Base-by-base conservation (phyloP, 2,329 filamentous ascomycete genomes). In the Colletotrichum higginsianum region DNA sequence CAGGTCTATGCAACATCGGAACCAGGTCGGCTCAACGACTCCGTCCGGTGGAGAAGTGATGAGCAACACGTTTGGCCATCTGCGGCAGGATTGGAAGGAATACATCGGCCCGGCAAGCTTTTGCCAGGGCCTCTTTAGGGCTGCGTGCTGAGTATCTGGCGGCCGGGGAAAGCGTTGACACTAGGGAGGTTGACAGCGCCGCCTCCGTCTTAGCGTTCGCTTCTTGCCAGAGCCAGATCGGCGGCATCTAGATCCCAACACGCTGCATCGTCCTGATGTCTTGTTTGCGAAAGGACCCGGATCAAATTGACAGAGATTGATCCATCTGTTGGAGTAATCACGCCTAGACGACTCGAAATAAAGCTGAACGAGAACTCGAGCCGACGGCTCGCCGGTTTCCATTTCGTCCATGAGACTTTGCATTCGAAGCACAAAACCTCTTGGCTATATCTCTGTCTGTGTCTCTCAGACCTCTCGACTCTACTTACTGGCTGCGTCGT, bases 71-170 rank as follows among this genome's bases (percentile, higher is more conserved):
- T 68, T 40, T 71, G 50, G 65, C 65, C 58, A 60, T 57, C 50
- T 63, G 65, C 68, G 49, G 26, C 57, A 55, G 52, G 21, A 49
- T 53, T 55, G 53, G 52, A 55, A 30, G 60, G 58, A 38, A 63
- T 71, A 52, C 65, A 60, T 64, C 65, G 47, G 68, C 40, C 58
- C 65, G 68, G 68, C 68, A 68, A 71, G 65, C 53, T 60, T 58
- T 61, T 55, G 21, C 68, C 58, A 58, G 58, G 49, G 65, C 38
- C 38, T 47, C 18, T 62, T 65, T 68, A 47, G 47, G 35, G 68
- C 68, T 23, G 58, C 65, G 53, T 46, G 49, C 38, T 23, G 16
- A 52, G 40, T 64, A 13, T 18, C 47, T 40, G 23, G 18, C n/a
- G n/a, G 42, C 18, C 35, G 57, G 42, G 47, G 5, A 44, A 52